phyloP scores from a whole-genome alignment of 371 early-diverging fungal genomes.

The Mucor ambiguus region DNA sequence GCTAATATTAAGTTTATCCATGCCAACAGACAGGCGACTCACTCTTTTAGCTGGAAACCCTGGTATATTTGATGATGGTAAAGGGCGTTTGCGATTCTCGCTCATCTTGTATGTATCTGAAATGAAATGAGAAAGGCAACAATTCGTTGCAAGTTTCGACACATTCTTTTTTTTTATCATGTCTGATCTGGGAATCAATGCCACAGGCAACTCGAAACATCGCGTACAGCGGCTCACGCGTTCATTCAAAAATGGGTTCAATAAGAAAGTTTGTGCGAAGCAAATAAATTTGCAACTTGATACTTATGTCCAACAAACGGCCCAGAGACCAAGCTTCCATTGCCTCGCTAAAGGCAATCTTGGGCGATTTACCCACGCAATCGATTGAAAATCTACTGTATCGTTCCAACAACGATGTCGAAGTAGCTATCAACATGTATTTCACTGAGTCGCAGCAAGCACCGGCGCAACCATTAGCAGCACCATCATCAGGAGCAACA shows the following conservation, averaged over 20 bases:
- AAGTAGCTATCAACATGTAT: constrained; percentile 26
- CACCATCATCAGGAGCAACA: not conserved
- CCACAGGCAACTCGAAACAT: not conserved
- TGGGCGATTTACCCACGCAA: constrained; percentile 13
- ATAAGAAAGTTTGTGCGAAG: not conserved
- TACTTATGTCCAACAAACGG: constrained; percentile 17
- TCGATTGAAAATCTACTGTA: constrained; percentile 14
- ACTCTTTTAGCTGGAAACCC: not conserved
- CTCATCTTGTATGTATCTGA: not conserved
- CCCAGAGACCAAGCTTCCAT: constrained; percentile 19
- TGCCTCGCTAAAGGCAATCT: constrained; percentile 13
- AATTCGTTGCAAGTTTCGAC: too few species aligned
- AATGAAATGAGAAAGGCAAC: too few species aligned
- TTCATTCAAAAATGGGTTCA: not conserved
- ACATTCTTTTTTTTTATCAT: too few species aligned
- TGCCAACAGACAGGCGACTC: not conserved
- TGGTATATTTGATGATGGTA: not conserved
- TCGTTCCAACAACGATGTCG: constrained; percentile 26
- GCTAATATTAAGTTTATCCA: not conserved
- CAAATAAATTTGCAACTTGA: constrained; percentile 3
- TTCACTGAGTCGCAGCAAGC: constrained; percentile 13
- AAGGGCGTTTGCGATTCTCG: not conserved
- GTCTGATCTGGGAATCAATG: not conserved
- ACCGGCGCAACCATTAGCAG: not conserved
- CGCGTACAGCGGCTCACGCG: not conserved